Conservation (phyloP, 2,329 filamentous ascomycete species). For the Pseudogymnoascus sp. region DNA sequence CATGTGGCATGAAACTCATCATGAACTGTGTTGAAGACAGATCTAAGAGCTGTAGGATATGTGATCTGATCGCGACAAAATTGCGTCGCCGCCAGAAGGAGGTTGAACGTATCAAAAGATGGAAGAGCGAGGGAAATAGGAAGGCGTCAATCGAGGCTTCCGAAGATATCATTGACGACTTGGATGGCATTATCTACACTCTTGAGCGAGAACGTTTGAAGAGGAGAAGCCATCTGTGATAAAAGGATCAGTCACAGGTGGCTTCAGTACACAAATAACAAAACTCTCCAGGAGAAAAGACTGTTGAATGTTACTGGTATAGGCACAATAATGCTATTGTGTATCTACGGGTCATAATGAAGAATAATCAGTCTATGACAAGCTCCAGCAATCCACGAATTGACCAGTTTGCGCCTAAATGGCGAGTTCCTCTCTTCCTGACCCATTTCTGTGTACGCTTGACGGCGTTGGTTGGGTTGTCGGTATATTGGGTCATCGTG, state of each 20-base stretch:
- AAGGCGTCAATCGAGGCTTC: conserved; percentile 66
- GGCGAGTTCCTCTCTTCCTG: no score
- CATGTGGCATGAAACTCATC: conserved; percentile 79
- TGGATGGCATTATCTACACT: conserved; percentile 51
- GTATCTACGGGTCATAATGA: no score
- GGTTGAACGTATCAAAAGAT: conserved; percentile 65
- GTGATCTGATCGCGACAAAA: conserved; percentile 84
- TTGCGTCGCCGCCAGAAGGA: conserved; percentile 67
- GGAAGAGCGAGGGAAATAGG: conserved; percentile 55
- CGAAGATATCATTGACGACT: conserved; percentile 58
- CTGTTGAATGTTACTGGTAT: background rate
- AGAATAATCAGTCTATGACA: no score
- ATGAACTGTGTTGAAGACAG: conserved; percentile 60
- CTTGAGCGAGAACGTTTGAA: conserved; percentile 37
- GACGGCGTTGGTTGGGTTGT: no score
- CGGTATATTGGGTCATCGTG: no score
- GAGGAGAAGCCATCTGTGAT: conserved; percentile 16
- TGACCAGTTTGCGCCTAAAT: no score
- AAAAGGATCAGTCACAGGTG: background rate
- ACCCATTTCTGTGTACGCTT: no score
- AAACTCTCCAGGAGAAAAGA: background rate
- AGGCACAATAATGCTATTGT: no score
- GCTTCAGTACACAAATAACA: background rate
- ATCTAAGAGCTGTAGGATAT: conserved; percentile 67
- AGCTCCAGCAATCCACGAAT: no score